Conservation (phyloP, 768 basidiomycete species). For the Trametes meyenii region DNA sequence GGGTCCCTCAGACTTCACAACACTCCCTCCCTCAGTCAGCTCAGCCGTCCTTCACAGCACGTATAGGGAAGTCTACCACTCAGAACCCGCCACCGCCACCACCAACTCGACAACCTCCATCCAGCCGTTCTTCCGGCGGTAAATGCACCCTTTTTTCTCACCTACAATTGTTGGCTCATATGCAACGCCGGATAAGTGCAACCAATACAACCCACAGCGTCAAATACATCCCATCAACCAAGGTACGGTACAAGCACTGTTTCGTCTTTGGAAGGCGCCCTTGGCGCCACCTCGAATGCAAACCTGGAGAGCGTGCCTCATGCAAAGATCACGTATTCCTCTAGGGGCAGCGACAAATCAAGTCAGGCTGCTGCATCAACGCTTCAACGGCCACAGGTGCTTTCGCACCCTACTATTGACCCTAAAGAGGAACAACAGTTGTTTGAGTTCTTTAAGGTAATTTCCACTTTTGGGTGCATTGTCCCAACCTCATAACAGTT, state of each 20-base stretch:
- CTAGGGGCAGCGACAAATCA: neutral
- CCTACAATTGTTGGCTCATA: neutral
- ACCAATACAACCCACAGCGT: neutral
- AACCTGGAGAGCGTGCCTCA: conserved; percentile 5
- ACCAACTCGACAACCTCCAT: too few relatives aligned
- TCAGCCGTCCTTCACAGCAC: too few relatives aligned
- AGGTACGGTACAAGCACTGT: conserved; percentile 12
- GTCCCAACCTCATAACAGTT: neutral
- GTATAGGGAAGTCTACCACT: too few relatives aligned
- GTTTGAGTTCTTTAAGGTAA: conserved; percentile 15
- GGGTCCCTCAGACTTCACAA: too few relatives aligned
- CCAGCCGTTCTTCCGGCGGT: too few relatives aligned
- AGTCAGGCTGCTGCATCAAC: neutral
- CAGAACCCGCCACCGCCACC: too few relatives aligned
- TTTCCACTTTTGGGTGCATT: neutral
- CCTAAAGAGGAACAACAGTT: conserved; percentile 6
- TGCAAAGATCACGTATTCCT: conserved; percentile 10
- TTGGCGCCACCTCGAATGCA: neutral
- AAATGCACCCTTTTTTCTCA: neutral
- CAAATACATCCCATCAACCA: neutral
- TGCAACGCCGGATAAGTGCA: neutral
- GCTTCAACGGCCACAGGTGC: neutral
- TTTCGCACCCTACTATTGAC: neutral
- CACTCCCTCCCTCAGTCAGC: too few relatives aligned
- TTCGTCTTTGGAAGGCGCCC: conserved; percentile 11